Evolutionary conservation across 768 basidiomycete species (phyloP).

Genomic region (Rubroboletus pulcherrimus): DNA sequence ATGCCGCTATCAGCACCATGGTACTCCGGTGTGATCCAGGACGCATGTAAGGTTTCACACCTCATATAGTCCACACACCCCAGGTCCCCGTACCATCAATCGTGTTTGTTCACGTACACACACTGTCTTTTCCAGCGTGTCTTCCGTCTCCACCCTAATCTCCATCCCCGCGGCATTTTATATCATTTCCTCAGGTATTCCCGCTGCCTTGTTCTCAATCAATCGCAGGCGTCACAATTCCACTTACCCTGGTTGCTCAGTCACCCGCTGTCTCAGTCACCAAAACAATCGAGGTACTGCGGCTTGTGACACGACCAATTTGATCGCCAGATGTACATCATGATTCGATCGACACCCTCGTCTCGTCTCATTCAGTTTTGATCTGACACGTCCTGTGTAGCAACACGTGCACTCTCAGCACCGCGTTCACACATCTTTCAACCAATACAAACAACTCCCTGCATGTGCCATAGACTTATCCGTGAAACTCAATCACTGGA

Average conservation of each 20-base stretch:
- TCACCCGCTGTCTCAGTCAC: slow-evolving; percentile 3
- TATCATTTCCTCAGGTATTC: slow-evolving; percentile 14
- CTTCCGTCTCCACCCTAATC: slow-evolving; percentile 30
- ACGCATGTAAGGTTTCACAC: slow-evolving; percentile 33
- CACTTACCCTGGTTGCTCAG: slow-evolving; percentile 4
- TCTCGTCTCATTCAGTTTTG: slow-evolving; percentile 12
- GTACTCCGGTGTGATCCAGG: slow-evolving; percentile 26
- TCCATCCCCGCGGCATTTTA: slow-evolving; percentile 32
- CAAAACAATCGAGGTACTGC: slow-evolving; percentile 15
- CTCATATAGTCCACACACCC: slow-evolving; percentile 29
- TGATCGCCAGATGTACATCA: slow-evolving; percentile 21
- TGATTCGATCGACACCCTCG: slow-evolving; percentile 22
- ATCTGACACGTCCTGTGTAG: slow-evolving; percentile 22
- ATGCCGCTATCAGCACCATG: slow-evolving; percentile 30
- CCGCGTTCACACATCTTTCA: slow-evolving; percentile 3
- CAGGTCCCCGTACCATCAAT: slow-evolving; percentile 34
- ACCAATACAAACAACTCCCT: neutral
- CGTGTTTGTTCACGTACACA: slow-evolving; percentile 35
- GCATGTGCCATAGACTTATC: slow-evolving; percentile 6
- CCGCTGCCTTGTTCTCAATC: slow-evolving; percentile 12
- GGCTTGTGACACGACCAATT: slow-evolving; percentile 26
- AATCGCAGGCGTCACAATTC: slow-evolving; percentile 13
- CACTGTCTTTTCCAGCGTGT: slow-evolving; percentile 29
- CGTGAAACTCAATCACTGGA: slow-evolving; percentile 10
- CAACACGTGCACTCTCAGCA: slow-evolving; percentile 22